A percentile compares a stretch with the other conserved stretches of the same genome.
phyloP scores from a whole-genome alignment of 495 filamentous ascomycete genomes.

The Sabuloglossum arenarium region DNA sequence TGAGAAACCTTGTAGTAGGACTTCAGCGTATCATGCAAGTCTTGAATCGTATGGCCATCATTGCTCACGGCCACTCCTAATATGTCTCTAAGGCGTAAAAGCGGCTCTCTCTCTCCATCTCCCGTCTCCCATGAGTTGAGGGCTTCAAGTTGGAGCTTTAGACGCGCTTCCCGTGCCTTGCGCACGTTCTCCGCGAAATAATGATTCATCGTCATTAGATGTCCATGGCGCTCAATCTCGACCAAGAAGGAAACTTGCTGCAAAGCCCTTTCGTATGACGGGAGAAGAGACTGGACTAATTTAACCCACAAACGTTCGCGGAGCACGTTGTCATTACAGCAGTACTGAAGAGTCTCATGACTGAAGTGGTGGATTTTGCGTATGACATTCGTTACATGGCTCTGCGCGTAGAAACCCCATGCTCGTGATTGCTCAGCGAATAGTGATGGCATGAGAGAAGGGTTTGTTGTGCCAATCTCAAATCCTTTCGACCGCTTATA shows the following conservation, averaged over 20 bases:
- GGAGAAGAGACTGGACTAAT: conserved; percentile 22
- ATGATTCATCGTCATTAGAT: conserved; percentile 28
- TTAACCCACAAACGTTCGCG: conserved; percentile 18
- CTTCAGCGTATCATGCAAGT: conserved; percentile 36
- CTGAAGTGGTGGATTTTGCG: conserved; percentile 28
- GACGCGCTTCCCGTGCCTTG: conserved; percentile 15
- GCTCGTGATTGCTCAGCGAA: conserved; percentile 34
- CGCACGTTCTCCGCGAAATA: conserved; percentile 30
- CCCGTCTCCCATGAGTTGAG: too few species aligned
- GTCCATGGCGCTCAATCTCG: conserved; percentile 24
- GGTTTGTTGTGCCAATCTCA: conserved; percentile 16
- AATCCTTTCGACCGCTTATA: conserved; percentile 6
- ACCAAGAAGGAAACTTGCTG: conserved; percentile 26
- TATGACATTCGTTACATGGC: conserved; percentile 26
- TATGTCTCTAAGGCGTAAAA: conserved; percentile 11
- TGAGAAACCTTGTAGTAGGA: conserved; percentile 39
- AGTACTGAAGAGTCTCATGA: conserved; percentile 12
- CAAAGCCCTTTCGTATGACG: conserved; percentile 24
- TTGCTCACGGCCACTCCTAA: conserved; percentile 16
- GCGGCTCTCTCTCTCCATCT: too few species aligned
- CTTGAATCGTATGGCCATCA: conserved; percentile 20
- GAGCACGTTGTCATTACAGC: conserved; percentile 22
- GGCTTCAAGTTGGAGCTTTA: conserved; percentile 2
- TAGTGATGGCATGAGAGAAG: conserved; percentile 20
- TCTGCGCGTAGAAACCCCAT: conserved; percentile 25